phyloP scores from a whole-genome alignment of 2,329 filamentous ascomycete genomes.

The Calonectria ilicicola region DNA sequence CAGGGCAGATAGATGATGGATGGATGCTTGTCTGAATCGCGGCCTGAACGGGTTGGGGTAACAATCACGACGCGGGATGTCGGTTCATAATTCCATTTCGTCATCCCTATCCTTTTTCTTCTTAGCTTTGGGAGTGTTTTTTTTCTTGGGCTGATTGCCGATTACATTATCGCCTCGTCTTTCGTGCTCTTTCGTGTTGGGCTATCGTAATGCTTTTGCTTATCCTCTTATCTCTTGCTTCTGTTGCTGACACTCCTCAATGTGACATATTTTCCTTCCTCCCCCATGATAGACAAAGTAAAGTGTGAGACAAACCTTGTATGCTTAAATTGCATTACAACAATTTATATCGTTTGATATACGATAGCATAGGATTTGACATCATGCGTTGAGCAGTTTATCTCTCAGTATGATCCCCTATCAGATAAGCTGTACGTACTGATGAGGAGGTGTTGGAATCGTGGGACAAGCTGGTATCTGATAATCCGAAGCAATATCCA shows the following conservation, averaged over 20 bases:
- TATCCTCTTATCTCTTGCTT: background rate
- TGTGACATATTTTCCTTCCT: background rate
- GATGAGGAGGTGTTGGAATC: background rate
- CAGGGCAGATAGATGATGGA: background rate
- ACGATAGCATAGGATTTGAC: background rate
- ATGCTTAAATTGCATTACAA: background rate
- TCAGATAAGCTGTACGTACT: background rate
- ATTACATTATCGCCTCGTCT: background rate
- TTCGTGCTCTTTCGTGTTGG: background rate
- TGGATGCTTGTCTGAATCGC: background rate
- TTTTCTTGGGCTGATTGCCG: background rate
- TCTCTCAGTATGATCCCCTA: background rate
- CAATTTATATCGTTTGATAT: background rate
- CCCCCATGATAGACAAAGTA: background rate
- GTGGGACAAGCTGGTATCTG: background rate
- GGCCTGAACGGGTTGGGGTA: background rate
- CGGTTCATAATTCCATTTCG: background rate
- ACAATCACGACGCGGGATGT: background rate
- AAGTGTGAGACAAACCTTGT: too few relatives aligned
- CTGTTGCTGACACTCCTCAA: background rate
- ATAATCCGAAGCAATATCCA: background rate
- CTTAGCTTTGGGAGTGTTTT: background rate
- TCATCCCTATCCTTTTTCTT: background rate
- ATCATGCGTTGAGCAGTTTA: background rate
- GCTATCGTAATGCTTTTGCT: background rate